Evolutionary conservation across 495 filamentous ascomycete genomes (phyloP).

Genomic region (Lasiosphaeria ovina): DNA sequence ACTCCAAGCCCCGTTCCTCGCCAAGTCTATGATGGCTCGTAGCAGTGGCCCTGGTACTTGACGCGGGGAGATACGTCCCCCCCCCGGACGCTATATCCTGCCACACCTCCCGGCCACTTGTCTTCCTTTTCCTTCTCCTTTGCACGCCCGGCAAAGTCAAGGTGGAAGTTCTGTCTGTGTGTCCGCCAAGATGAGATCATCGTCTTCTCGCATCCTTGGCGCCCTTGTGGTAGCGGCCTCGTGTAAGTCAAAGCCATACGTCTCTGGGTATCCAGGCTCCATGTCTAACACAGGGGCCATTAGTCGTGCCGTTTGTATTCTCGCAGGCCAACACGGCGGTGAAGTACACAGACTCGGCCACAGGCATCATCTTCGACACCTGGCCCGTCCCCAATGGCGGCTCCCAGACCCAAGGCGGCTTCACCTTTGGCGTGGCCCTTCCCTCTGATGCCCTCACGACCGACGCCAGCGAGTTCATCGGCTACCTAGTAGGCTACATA

Average conservation of each 20-base stretch:
- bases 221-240: conserved; percentile 29
- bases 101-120: too few species aligned
- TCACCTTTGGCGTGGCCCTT: conserved; percentile 57
- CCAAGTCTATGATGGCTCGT: background rate
- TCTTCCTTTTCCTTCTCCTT: background rate
- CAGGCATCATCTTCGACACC: conserved; percentile 48
- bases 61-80: conserved; percentile 10
- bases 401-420: conserved; percentile 34
- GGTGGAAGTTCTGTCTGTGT: conserved; percentile 8
- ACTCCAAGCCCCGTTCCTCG: background rate
- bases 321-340: conserved; percentile 25
- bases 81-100: background rate
- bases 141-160: background rate
- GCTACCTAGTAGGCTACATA: conserved; percentile 44
- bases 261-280: background rate
- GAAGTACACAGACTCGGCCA: conserved; percentile 42
- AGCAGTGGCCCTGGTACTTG: conserved; percentile 1
- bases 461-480: conserved; percentile 59
- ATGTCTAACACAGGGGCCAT: conserved; percentile 3
- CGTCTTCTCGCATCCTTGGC: conserved; percentile 24
- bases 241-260: conserved; percentile 23
- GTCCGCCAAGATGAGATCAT: conserved; percentile 26
- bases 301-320: conserved; percentile 28
- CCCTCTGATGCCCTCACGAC: conserved; percentile 49
- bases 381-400: conserved; percentile 31